A percentile compares a stretch with the other conserved stretches of the same genome.
phyloP scores from a whole-genome alignment of 2,329 filamentous ascomycete species.

The Trichoderma brevicompactum region DNA sequence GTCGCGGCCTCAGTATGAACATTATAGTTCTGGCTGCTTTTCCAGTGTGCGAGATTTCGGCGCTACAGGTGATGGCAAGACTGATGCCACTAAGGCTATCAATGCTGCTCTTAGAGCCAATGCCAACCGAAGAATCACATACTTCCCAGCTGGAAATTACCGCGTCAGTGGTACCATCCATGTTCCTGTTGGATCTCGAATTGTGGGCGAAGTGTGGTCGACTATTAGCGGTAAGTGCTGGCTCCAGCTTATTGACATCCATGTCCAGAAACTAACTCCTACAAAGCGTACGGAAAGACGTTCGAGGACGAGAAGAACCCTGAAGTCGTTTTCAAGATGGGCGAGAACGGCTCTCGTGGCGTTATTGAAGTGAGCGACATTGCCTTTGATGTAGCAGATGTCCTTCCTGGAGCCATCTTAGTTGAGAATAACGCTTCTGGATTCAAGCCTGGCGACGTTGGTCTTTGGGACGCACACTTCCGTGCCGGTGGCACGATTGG shows the following conservation, averaged over 20 bases:
- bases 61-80: conserved; percentile 63
- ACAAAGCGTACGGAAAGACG: conserved; percentile 16
- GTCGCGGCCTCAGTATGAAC: conserved; percentile 29
- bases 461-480: conserved; percentile 50
- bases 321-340: conserved; percentile 61
- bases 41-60: conserved; percentile 71
- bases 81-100: conserved; percentile 84
- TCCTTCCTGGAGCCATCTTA: conserved; percentile 69
- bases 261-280: neutral
- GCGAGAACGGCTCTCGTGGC: conserved; percentile 62
- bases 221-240: conserved; percentile 28
- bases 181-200: conserved; percentile 27
- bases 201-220: conserved; percentile 30
- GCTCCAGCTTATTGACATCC: neutral
- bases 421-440: conserved; percentile 63
- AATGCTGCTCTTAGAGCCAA: conserved; percentile 67
- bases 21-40: conserved; percentile 28
- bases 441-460: conserved; percentile 49
- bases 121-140: conserved; percentile 28
- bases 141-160: conserved; percentile 41
- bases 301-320: conserved; percentile 30
- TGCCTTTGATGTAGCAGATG: conserved; percentile 67
- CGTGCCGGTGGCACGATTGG: conserved; percentile 48
- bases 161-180: conserved; percentile 39
- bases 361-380: conserved; percentile 73